A percentile compares a stretch with the other conserved stretches of the same genome.
These are phyloP conservation scores for Cyberlindnera xylosilytica DNA, from an alignment of 805 yeast species.

Conservation along the genomic window DNA sequence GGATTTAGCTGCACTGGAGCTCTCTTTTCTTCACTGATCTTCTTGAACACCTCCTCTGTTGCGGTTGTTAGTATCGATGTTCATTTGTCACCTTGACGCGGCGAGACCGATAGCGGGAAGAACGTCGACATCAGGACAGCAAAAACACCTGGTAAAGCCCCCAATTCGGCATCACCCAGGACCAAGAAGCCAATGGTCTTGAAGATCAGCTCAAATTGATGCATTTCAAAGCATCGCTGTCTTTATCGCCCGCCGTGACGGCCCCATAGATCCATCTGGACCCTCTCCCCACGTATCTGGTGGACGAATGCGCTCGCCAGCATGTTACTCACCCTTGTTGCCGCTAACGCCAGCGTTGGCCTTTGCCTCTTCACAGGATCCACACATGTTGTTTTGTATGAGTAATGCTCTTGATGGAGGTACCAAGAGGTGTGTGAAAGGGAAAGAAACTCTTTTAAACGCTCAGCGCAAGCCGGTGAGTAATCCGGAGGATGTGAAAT, in stretches of 20 bases:
- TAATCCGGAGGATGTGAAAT: slow-evolving; percentile 11
- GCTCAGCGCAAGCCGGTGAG: slow-evolving; percentile 5
- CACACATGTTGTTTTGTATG: slow-evolving; percentile 19
- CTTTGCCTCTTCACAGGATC: slow-evolving; percentile 27
- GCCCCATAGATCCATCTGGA: neutral
- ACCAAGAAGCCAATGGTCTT: no score
- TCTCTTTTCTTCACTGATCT: slow-evolving; percentile 45
- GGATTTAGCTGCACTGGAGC: slow-evolving; percentile 54
- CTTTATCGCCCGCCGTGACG: neutral
- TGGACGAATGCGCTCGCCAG: neutral
- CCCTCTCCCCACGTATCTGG: neutral
- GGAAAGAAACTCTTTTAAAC: slow-evolving; percentile 1
- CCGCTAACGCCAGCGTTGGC: slow-evolving; percentile 19
- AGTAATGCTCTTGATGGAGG: neutral
- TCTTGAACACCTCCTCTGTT: slow-evolving; percentile 31
- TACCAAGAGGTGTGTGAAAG: neutral
- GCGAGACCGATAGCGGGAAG: slow-evolving; percentile 2
- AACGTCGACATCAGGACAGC: neutral
- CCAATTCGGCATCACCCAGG: no score
- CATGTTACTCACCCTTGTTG: slow-evolving; percentile 8
- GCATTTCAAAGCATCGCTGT: neutral
- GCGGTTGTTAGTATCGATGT: slow-evolving; percentile 15
- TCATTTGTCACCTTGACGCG: no score
- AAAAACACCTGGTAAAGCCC: no score
- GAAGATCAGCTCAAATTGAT: neutral